Evolutionary conservation across 225 moss, liverwort and hornwort genomes (phyloP).

Genomic region (Antitrichia curtipendula): DNA sequence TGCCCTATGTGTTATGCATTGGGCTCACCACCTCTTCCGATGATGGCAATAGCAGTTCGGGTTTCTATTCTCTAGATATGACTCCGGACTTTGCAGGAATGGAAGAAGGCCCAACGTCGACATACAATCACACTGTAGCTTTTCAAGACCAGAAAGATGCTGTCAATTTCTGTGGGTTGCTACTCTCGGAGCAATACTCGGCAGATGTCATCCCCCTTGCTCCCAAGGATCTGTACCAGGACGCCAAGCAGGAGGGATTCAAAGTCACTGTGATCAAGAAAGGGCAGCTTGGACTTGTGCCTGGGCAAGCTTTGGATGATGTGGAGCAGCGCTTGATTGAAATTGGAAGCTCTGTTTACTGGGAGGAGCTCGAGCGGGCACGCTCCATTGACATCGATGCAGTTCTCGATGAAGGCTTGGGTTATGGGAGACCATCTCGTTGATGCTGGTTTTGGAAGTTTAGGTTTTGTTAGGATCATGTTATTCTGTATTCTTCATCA

Average conservation of each 20-base stretch:
- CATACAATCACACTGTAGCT: constrained; percentile 56
- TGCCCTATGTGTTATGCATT: constrained; percentile 69
- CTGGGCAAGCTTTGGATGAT: constrained; percentile 82
- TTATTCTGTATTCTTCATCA: neutral
- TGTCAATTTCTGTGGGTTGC: constrained; percentile 65
- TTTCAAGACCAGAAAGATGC: constrained; percentile 93
- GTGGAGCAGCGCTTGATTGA: constrained; percentile 71
- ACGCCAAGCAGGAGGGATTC: constrained; percentile 70
- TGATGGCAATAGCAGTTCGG: constrained; percentile 26
- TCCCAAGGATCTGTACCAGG: constrained; percentile 75
- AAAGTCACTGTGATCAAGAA: constrained; percentile 82
- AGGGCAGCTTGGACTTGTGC: constrained; percentile 65
- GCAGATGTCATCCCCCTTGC: constrained; percentile 57
- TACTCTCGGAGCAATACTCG: constrained; percentile 43
- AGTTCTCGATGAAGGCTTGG: constrained; percentile 92
- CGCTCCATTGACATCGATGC: constrained; percentile 70
- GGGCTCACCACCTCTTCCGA: constrained; percentile 32
- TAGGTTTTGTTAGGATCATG: neutral
- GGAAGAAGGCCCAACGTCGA: neutral
- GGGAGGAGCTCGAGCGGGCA: constrained; percentile 54
- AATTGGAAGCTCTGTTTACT: constrained; percentile 72
- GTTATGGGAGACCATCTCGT: constrained; percentile 49
- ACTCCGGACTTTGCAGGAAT: constrained; percentile 49
- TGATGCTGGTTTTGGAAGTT: neutral
- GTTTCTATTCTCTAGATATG: constrained; percentile 82